Base-by-base conservation (phyloP, 352 stramenopile species). In the Saprolegnia parasitica region DNA sequence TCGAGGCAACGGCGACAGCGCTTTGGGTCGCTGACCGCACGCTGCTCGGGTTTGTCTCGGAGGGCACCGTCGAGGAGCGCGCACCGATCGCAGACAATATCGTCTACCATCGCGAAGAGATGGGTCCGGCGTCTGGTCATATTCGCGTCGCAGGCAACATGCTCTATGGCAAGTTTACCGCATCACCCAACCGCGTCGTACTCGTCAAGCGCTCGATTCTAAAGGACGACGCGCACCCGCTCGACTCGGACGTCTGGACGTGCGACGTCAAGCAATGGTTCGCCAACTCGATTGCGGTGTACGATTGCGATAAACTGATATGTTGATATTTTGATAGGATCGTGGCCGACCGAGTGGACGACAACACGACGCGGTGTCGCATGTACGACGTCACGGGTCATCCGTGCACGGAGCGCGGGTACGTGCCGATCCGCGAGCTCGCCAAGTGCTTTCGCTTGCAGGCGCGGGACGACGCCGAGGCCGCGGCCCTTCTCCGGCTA, bases 191-290 rank as follows among this genome's bases (percentile, higher is more conserved):
- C 29, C 54, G 54, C 54, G 35, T 29, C 21, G 26, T 29, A 0
- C 18, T 61, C 11, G 54, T 61, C 23, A 37, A 37, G 9, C 54
- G 54, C 23, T 21, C 54, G 23, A 42, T 61, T 61, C 26, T 61
- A 15, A n/a, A 42, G 4, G 54, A 61, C 26, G 54, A 61, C 5
- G 54, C 23, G 20, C 11, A 21, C 6, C 54, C 54, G 24, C 13
- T 29, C 11, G 23, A 52, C 54, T 23, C 54, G 24, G 24, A n/a
- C 20, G 23, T 42, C 26, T 61, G 54, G 54, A 61, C 29, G 23
- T 23, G n/a, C 24, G 54, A 61, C 54, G 15, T 40, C 24, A 37
- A 61, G 54, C 13, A 35, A 61, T 61, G 54, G 54, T 61, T 39
- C 4, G 4, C 10, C 29, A 42, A 23, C 54, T 42, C 13, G 26